Evolutionary conservation across 768 basidiomycete genomes (phyloP).

Genomic region (Termitomyces sp.): DNA sequence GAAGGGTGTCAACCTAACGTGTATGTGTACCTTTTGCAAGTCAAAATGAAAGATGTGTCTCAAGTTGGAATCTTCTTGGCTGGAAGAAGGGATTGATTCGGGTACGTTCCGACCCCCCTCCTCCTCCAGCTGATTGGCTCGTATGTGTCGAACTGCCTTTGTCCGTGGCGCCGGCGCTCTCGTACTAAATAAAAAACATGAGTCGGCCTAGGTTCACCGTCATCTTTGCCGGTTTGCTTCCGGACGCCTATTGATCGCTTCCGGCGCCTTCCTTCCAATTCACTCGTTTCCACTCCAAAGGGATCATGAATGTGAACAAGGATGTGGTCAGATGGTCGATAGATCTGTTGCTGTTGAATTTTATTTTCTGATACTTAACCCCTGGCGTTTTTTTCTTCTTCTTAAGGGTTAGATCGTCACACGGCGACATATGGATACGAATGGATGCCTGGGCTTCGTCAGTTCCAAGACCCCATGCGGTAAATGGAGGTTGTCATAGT

Average conservation of each 20-base stretch:
- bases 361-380: not conserved
- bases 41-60: not conserved
- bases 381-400: constrained; percentile 4
- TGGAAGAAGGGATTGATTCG: not conserved
- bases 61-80: not conserved
- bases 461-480: constrained; percentile 8
- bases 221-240: not conserved
- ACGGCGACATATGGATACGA: constrained; percentile 6
- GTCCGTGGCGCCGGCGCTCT: not conserved
- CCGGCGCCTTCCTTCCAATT: not conserved
- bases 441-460: not conserved
- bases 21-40: not conserved
- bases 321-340: not conserved
- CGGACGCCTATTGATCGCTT: not conserved
- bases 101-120: not conserved
- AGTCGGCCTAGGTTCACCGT: not conserved
- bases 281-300: not conserved
- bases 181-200: not conserved
- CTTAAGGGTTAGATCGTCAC: constrained; percentile 6
- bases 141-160: no score
- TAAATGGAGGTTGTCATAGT: not conserved
- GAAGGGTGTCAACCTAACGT: not conserved
- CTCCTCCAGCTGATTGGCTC: constrained; percentile 1
- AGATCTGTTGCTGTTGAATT: not conserved
- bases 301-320: not conserved